Conservation (phyloP, 2,329 filamentous ascomycete species). For the Hymenoscyphus fraxineus region DNA sequence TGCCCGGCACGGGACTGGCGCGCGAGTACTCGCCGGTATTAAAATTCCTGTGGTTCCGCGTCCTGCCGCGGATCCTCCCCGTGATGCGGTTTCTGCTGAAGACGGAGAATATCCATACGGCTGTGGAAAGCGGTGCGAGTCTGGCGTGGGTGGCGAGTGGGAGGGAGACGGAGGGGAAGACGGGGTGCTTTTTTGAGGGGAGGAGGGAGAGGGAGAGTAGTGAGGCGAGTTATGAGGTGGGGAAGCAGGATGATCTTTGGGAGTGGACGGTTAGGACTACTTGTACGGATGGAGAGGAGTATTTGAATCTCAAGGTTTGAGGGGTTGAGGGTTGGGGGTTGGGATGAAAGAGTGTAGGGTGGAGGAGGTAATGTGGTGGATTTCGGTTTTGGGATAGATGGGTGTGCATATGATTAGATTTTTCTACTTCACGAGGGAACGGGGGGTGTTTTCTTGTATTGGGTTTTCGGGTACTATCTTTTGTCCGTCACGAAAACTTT, state of each 20-base stretch:
- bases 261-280: conserved; percentile 43
- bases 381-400: neutral
- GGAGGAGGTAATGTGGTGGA: neutral
- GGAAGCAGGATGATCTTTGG: conserved; percentile 48
- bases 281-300: conserved; percentile 14
- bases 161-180: conserved; percentile 34
- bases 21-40: conserved; percentile 33
- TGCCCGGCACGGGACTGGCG: conserved; percentile 44
- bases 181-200: conserved; percentile 45
- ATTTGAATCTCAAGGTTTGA: neutral
- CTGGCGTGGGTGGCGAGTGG: conserved; percentile 41
- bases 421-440: neutral
- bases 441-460: neutral
- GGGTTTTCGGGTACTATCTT: neutral
- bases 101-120: conserved; percentile 37
- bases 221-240: conserved; percentile 41
- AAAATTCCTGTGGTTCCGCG: conserved; percentile 36
- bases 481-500: neutral
- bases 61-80: conserved; percentile 38
- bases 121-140: conserved; percentile 39
- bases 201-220: conserved; percentile 40
- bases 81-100: conserved; percentile 36
- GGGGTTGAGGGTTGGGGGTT: neutral
- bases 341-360: neutral
- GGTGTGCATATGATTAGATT: neutral